Conservation (phyloP, 768 basidiomycete genomes). For the Termitomyces sp. region DNA sequence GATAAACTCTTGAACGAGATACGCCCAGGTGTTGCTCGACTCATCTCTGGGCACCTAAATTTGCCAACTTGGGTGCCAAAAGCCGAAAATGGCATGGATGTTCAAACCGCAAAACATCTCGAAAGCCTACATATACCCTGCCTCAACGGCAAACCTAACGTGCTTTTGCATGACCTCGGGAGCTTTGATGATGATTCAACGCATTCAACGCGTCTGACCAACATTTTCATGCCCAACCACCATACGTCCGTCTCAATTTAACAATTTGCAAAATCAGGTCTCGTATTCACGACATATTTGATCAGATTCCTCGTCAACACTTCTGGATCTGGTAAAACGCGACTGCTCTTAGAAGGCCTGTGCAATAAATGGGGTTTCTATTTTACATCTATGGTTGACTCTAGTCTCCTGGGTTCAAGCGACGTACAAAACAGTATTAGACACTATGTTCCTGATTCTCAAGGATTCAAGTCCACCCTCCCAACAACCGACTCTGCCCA, state of each 20-base stretch:
- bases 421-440: slow-evolving; percentile 40
- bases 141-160: slow-evolving; percentile 35
- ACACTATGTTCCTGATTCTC: slow-evolving; percentile 31
- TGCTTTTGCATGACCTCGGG: slow-evolving; percentile 39
- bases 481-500: slow-evolving; percentile 27
- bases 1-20: slow-evolving; percentile 23
- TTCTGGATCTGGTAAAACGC: slow-evolving; percentile 44
- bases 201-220: slow-evolving; percentile 30
- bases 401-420: slow-evolving; percentile 38
- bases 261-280: background rate
- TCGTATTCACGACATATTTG: background rate
- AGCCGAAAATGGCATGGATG: slow-evolving; percentile 14
- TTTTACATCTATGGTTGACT: slow-evolving; percentile 42
- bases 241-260: slow-evolving; percentile 31
- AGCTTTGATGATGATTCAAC: slow-evolving; percentile 29
- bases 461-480: slow-evolving; percentile 27
- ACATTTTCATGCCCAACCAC: slow-evolving; percentile 41
- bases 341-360: slow-evolving; percentile 40
- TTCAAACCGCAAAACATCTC: slow-evolving; percentile 23
- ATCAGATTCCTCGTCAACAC: slow-evolving; percentile 43
- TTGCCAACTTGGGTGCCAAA: slow-evolving; percentile 30
- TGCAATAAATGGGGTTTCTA: slow-evolving; percentile 46
- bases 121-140: slow-evolving; percentile 28
- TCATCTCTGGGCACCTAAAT: slow-evolving; percentile 29
- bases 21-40: slow-evolving; percentile 25